Evolutionary conservation across 176 grass and related monocot genomes (phyloP).

Genomic region (Eremochloa ophiuroides): DNA sequence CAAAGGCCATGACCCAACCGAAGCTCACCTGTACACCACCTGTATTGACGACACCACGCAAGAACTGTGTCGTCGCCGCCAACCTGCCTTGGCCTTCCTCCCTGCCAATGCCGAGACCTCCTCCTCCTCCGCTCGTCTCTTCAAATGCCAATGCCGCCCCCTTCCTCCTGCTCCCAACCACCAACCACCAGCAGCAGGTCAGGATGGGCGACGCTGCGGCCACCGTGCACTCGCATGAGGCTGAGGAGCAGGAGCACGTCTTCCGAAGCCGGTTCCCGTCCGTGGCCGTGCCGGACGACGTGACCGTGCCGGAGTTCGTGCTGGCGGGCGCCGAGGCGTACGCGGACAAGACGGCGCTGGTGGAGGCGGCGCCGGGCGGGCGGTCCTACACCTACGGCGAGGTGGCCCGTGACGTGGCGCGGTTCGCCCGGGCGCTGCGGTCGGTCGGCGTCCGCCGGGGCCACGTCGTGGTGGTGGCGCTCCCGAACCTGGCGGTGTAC

Average conservation of each 20-base stretch:
- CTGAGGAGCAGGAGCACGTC: conserved; percentile 53
- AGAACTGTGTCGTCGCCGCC: conserved; percentile 19
- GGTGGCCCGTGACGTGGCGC: conserved; percentile 37
- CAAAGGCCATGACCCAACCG: conserved; percentile 46
- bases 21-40: conserved; percentile 41
- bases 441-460: conserved; percentile 64
- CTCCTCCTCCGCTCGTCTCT: conserved; percentile 11
- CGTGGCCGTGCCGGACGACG: conserved; percentile 53
- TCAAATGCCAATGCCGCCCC: conserved; percentile 28
- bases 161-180: background rate
- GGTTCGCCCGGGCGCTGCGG: conserved; percentile 68
- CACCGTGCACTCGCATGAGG: background rate
- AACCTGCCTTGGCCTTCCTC: background rate
- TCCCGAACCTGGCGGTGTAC: conserved; percentile 75
- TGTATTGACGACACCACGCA: conserved; percentile 24
- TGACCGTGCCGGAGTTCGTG: conserved; percentile 78
- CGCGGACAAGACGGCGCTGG: conserved; percentile 60
- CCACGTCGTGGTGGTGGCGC: conserved; percentile 69
- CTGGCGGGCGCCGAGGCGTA: conserved; percentile 50
- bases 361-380: conserved; percentile 49
- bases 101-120: background rate
- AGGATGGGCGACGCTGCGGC: conserved; percentile 42
- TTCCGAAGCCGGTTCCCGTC: conserved; percentile 62
- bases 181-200: background rate
- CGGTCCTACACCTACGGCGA: conserved; percentile 68